A percentile compares a stretch with the other conserved stretches of the same genome.
Conservation (phyloP, 1,284 basidiomycete species). For the Moesziomyces sp. region DNA sequence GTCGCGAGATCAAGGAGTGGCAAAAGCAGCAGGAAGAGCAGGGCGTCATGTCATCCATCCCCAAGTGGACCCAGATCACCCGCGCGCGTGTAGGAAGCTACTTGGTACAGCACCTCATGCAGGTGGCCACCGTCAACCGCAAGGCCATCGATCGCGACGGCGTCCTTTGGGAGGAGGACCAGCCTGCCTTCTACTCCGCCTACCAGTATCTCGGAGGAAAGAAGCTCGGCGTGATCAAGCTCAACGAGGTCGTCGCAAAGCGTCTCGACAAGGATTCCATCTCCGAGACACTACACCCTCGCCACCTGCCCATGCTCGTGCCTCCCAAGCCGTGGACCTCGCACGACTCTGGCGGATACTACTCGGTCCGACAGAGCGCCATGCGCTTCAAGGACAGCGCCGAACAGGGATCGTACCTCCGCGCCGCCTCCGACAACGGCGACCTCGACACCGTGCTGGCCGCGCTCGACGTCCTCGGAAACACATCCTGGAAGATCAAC, state of each 20-base stretch:
- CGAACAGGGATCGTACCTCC: conserved; percentile 86
- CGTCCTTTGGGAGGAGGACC: conserved; percentile 73
- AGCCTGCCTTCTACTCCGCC: conserved; percentile 90
- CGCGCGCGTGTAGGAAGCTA: conserved; percentile 84
- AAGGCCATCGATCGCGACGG: conserved; percentile 66
- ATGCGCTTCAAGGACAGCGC: conserved; percentile 94
- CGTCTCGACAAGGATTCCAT: conserved; percentile 82
- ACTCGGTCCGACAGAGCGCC: conserved; percentile 68
- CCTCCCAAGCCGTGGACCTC: conserved; percentile 87
- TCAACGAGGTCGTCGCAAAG: conserved; percentile 84
- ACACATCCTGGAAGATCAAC: conserved; percentile 93
- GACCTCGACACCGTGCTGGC: conserved; percentile 87
- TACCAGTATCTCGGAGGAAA: conserved; percentile 94
- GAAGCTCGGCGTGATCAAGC: conserved; percentile 87
- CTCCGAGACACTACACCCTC: conserved; percentile 84
- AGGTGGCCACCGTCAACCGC: conserved; percentile 81
- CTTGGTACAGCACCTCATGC: conserved; percentile 84
- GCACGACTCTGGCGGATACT: conserved; percentile 84
- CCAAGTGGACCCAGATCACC: conserved; percentile 78
- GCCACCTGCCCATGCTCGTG: conserved; percentile 94
- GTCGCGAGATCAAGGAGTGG: conserved; percentile 55
- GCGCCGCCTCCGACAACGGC: conserved; percentile 79
- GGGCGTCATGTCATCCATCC: conserved; percentile 72
- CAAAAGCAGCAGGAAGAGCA: conserved; percentile 73
- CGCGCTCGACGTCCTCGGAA: conserved; percentile 88